These are phyloP conservation scores for Botrytis fragariae DNA, from an alignment of 2,329 filamentous ascomycete genomes.

Conservation along the genomic window DNA sequence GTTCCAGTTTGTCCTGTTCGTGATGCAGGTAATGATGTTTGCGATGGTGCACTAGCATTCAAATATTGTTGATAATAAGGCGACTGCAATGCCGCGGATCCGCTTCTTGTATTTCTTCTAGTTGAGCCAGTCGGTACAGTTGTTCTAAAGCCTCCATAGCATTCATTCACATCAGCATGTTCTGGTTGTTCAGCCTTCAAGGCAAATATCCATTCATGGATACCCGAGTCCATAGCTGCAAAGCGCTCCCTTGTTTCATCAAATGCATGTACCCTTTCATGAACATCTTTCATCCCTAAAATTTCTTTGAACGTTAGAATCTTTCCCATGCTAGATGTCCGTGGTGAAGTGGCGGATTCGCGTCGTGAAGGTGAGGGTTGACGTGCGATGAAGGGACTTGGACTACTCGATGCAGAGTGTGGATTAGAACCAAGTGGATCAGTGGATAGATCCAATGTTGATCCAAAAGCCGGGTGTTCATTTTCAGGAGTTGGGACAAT, in stretches of 20 bases:
- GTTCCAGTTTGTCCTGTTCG: conserved; percentile 26
- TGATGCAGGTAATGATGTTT: conserved; percentile 26
- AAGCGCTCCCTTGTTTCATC: conserved; percentile 70
- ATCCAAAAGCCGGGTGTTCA: conserved; percentile 40
- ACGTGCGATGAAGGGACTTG: conserved; percentile 19
- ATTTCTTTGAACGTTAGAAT: conserved; percentile 67
- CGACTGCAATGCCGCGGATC: conserved; percentile 39
- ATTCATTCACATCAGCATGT: conserved; percentile 42
- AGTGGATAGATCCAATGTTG: conserved; percentile 27
- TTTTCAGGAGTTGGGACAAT: conserved; percentile 38
- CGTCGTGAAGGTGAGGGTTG: conserved; percentile 25
- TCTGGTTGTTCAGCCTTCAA: conserved; percentile 50
- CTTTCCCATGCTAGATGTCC: conserved; percentile 17
- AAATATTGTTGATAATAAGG: conserved; percentile 58
- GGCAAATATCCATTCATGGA: conserved; percentile 57
- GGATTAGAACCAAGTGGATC: conserved; percentile 3
- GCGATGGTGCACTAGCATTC: conserved; percentile 45
- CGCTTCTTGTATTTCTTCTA: conserved; percentile 30
- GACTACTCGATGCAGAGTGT: conserved; percentile 17
- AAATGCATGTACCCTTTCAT: conserved; percentile 71
- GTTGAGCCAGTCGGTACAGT: conserved; percentile 24
- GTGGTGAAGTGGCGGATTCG: conserved; percentile 19
- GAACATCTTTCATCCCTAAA: conserved; percentile 60
- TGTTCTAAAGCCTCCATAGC: conserved; percentile 24
- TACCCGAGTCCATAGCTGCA: conserved; percentile 68